Conservation (phyloP, 345 rosid species). For the Citrus maxima region DNA sequence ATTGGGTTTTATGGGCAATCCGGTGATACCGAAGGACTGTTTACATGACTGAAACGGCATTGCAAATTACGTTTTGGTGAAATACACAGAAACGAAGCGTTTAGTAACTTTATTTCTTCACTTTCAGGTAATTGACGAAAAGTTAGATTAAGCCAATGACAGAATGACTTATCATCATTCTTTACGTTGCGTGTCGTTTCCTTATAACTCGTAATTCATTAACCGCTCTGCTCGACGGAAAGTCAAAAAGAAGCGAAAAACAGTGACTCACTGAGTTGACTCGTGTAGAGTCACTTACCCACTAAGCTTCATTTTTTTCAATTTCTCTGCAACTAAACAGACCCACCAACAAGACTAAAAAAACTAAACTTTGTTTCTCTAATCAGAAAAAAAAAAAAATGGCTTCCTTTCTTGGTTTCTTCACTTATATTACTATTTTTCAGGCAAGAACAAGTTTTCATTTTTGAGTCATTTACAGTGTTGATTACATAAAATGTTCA, state of each 20-base stretch:
- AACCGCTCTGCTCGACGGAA: not conserved
- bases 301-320: not conserved
- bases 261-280: not conserved
- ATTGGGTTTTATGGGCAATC: too few species aligned
- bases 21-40: too few species aligned
- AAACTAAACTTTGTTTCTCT: not conserved
- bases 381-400: conserved; percentile 3
- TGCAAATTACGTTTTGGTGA: not conserved
- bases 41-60: too few species aligned
- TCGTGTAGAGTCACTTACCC: not conserved
- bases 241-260: not conserved
- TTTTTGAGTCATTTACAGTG: not conserved
- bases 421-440: conserved; percentile 21
- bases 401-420: conserved; percentile 18
- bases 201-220: conserved; percentile 10
- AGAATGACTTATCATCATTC: not conserved
- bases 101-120: not conserved
- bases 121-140: not conserved
- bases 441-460: conserved; percentile 29
- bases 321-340: not conserved
- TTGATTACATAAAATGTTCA: not conserved
- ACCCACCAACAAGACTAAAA: not conserved
- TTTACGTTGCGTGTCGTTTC: conserved; percentile 20
- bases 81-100: not conserved
- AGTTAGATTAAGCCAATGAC: not conserved